Evolutionary conservation across 2,329 filamentous ascomycete species (phyloP), one percentile per base, ranked within the genome.

Genomic region (Cadophora luteo-olivacea): DNA sequence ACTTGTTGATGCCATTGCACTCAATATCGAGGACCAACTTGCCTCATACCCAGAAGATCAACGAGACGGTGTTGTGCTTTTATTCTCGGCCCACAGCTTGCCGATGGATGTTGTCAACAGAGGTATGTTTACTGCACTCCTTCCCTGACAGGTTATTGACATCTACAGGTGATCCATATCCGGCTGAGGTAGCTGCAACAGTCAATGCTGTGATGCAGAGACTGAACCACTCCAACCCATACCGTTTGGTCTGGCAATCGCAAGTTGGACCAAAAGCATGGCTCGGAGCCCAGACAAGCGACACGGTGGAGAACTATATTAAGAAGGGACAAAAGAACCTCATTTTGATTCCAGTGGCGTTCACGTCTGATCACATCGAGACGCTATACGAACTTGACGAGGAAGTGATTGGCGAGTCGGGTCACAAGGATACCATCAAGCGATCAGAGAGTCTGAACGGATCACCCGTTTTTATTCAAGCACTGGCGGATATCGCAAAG

Each of bases 361-460:
- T 99, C 79, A 99, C 96, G 0, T 97, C 93, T n/a, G 96, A 99
- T 77, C 96, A 99, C 78, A 99, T 99, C 74, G 96, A 99, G 82
- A 99, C 96, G 0, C 84, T 99, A 0, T 98, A 91, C 79, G 96
- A 99, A 80, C 84, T 99, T 64, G 96, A 99, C 79, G 86, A 93
- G 75, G 96, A 99, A 81, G 93, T 99, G 49, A 98, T 99, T 77
- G 92, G 93, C 68, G 94, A 97, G 80, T 93, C 87, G 0, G 89
- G 91, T 16, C 88, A 92, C 76, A 82, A 87, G 0, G 93, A 94
- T 38, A 91, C 89, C 0, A 89, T 99, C 71, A 97, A 97, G 84
- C 88, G 96, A 67, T 93, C 91, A 1, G 96, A 98, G 79, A 97
- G 92, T 77, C 81, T 99, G 76, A 99, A 99, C 77, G 96, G 93